Evolutionary conservation across 176 grass and related monocot species (phyloP).

Genomic region (Zea luxurians): DNA sequence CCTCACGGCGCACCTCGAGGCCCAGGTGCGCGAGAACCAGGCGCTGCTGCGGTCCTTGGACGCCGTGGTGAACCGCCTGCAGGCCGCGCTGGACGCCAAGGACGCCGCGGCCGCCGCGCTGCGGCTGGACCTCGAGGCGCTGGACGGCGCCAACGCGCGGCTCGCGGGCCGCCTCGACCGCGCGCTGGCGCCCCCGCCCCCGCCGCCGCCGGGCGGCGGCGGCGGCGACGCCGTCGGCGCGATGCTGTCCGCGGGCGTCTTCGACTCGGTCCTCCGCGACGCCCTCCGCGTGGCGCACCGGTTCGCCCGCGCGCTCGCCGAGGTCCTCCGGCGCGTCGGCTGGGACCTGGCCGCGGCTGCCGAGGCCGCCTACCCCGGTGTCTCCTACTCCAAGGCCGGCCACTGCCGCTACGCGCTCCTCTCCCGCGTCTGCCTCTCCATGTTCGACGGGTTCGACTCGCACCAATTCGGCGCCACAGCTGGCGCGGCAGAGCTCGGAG

Average conservation of each 20-base stretch:
- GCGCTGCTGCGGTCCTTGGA: slow-evolving; percentile 84
- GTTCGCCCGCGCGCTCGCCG: slow-evolving; percentile 65
- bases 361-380: slow-evolving; percentile 62
- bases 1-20: slow-evolving; percentile 76
- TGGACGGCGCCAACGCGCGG: slow-evolving; percentile 50
- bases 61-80: slow-evolving; percentile 83
- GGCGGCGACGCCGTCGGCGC: slow-evolving; percentile 65
- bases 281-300: slow-evolving; percentile 75
- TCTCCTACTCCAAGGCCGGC: slow-evolving; percentile 64
- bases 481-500: slow-evolving; percentile 7
- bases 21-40: slow-evolving; percentile 95
- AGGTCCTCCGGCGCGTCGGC: slow-evolving; percentile 60
- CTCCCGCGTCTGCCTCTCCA: slow-evolving; percentile 74
- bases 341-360: slow-evolving; percentile 70
- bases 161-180: slow-evolving; percentile 67
- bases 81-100: slow-evolving; percentile 77
- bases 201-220: not conserved
- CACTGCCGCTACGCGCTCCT: slow-evolving; percentile 84
- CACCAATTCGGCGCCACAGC: slow-evolving; percentile 50
- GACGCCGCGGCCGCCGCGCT: slow-evolving; percentile 69
- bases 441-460: slow-evolving; percentile 85
- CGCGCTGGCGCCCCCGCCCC: slow-evolving; percentile 63
- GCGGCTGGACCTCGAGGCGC: slow-evolving; percentile 41
- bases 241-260: slow-evolving; percentile 82
- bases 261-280: slow-evolving; percentile 91